Conservation (phyloP, 1,284 basidiomycete genomes). For the Apiotrichum porosum region DNA sequence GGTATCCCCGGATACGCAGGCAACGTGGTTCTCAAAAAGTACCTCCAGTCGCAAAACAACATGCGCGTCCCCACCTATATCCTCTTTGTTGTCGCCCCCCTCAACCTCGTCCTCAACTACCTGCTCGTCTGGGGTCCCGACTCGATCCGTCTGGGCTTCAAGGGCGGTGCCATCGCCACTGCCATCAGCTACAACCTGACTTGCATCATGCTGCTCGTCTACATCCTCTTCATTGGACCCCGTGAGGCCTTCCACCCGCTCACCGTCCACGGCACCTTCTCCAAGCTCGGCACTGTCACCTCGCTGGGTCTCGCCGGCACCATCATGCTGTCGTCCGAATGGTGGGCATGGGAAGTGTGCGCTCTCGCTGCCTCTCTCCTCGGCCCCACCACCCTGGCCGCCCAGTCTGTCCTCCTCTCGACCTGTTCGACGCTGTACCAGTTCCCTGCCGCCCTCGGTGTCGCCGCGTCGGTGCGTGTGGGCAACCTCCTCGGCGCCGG, state of each 20-base stretch:
- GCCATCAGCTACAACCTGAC: conserved; percentile 84
- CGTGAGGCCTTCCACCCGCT: conserved; percentile 80
- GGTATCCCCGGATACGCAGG: conserved; percentile 77
- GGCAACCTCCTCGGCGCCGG: conserved; percentile 75
- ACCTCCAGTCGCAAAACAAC: conserved; percentile 82
- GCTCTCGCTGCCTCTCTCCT: conserved; percentile 46
- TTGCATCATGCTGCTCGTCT: conserved; percentile 58
- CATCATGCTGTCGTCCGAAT: conserved; percentile 50
- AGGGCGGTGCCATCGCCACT: conserved; percentile 87
- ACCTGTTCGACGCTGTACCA: conserved; percentile 71
- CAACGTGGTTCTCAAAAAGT: conserved; percentile 50
- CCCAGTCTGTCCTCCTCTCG: conserved; percentile 54
- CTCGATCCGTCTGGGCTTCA: conserved; percentile 74
- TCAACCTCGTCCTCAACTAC: conserved; percentile 80
- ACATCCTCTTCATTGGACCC: conserved; percentile 69
- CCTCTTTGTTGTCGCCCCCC: conserved; percentile 74
- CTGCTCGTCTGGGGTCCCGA: conserved; percentile 82
- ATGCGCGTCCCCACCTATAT: conserved; percentile 84
- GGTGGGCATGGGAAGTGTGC: conserved; percentile 50
- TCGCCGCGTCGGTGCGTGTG: conserved; percentile 78
- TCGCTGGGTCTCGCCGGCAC: conserved; percentile 69
- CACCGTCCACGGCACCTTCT: conserved; percentile 58
- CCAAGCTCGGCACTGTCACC: conserved; percentile 65
- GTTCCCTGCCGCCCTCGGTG: conserved; percentile 71
- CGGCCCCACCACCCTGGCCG: conserved; percentile 52